These are phyloP conservation scores for Erythrobasidium hasegawianum DNA, from an alignment of 1,284 basidiomycete genomes.

Conservation along the genomic window DNA sequence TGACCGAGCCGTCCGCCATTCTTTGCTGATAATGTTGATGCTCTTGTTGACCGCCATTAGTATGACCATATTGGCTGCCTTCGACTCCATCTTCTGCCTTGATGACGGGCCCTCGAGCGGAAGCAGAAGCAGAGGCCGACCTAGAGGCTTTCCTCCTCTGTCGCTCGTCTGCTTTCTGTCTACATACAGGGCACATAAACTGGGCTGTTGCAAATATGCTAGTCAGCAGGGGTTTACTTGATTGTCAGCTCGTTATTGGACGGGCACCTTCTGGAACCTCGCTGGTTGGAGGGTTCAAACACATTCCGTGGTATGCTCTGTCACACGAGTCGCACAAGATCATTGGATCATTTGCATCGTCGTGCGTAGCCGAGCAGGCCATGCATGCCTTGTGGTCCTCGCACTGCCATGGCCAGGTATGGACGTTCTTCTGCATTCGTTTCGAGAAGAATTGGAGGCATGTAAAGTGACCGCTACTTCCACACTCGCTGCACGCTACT, in stretches of 20 bases:
- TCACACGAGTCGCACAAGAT: slow-evolving; percentile 94
- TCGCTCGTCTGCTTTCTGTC: too few relatives aligned
- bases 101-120: not conserved
- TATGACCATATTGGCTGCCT: too few relatives aligned
- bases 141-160: not conserved
- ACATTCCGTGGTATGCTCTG: slow-evolving; percentile 91
- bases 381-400: slow-evolving; percentile 92
- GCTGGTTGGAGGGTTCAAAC: slow-evolving; percentile 63
- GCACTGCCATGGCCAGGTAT: slow-evolving; percentile 67
- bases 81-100: too few relatives aligned
- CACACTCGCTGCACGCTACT: slow-evolving; percentile 12
- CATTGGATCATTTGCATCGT: slow-evolving; percentile 54
- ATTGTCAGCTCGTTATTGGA: not conserved
- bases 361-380: slow-evolving; percentile 75
- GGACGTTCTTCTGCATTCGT: not conserved
- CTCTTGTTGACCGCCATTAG: too few relatives aligned
- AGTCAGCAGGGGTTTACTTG: too few relatives aligned
- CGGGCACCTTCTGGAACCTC: not conserved
- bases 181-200: not conserved
- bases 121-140: not conserved
- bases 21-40: too few relatives aligned
- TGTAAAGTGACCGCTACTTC: not conserved
- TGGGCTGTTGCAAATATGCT: not conserved
- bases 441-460: slow-evolving; percentile 3
- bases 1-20: too few relatives aligned